Evolutionary conservation across 257 asterid genomes (phyloP), one percentile per base, ranked within the genome.

Genomic region (Solanum virginianum): DNA sequence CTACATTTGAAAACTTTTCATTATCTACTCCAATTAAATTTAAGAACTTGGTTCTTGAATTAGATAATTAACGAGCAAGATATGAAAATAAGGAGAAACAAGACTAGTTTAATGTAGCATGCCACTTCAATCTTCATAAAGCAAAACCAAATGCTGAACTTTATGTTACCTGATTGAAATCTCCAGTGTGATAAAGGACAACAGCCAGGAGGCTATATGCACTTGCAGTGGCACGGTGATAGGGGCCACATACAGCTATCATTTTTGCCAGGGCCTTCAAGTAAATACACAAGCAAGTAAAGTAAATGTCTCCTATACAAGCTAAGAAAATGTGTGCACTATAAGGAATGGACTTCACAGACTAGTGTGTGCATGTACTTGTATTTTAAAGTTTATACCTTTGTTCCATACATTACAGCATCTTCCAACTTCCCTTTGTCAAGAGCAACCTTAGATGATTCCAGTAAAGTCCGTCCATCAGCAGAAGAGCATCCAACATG

Each of bases 361-460:
- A 82, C 68, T 80, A 43, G 45, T 51, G 32, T 70, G 32, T 1
- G 84, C 80, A 81, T 56, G 62, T 80, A 87, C 82, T 59, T 81
- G 83, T 88, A 45, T 54, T 39, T 39, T 26, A 69, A 80, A 65
- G 54, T 65, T 51, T 60, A 69, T 89, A 95, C 99, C 97, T 97
- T 97, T 81, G 98, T 94, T 84, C 99, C 99, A 91, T 89, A 92
- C 77, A 83, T 93, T 70, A 97, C 98, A 41, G 99, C 98, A 41
- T 97, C 99, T 86, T 97, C 99, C 83, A 97, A 93, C 91, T 97
- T 97, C 86, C 99, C 99, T 90, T 97, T 95, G 89, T 97, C 99
- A 47, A 97, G 93, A 32, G 99, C 98, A 90, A 92, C 92, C 93
- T 97, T 97, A 88, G 99, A 95, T 56, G 99, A 94, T 88, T 97